Evolutionary conservation across 2,329 filamentous ascomycete genomes (phyloP).

Genomic region (Chaetomium sp.): DNA sequence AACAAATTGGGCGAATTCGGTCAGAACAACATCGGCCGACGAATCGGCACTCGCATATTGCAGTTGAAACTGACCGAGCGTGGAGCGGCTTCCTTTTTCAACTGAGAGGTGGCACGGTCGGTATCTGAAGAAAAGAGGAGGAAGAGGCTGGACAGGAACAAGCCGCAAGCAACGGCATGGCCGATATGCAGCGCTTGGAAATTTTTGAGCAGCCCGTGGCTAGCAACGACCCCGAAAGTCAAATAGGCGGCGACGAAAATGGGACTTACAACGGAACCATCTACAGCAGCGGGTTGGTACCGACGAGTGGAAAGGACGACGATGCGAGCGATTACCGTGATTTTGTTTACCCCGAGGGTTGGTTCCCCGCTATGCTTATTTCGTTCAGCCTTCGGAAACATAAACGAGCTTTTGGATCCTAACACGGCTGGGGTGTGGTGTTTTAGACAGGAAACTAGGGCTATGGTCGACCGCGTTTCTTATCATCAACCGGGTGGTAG

Average conservation of each 20-base stretch:
- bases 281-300: slow-evolving; percentile 17
- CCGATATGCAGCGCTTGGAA: slow-evolving; percentile 24
- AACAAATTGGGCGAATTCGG: too few relatives aligned
- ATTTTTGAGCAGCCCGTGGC: slow-evolving; percentile 26
- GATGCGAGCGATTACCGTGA: slow-evolving; percentile 23
- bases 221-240: slow-evolving; percentile 20
- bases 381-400: background rate
- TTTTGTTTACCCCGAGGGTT: slow-evolving; percentile 26
- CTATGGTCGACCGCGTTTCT: slow-evolving; percentile 33
- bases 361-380: background rate
- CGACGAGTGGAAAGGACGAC: slow-evolving; percentile 16
- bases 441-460: slow-evolving; percentile 26
- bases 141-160: background rate
- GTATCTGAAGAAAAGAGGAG: background rate
- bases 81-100: too few relatives aligned
- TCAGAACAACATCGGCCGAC: too few relatives aligned
- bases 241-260: slow-evolving; percentile 15
- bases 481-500: slow-evolving; percentile 43
- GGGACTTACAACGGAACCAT: slow-evolving; percentile 19
- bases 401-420: background rate
- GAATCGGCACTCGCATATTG: too few relatives aligned
- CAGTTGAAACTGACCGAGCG: too few relatives aligned
- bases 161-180: background rate
- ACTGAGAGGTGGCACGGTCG: too few relatives aligned
- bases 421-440: background rate